These are phyloP conservation scores for Grosmannia clavigera DNA, from an alignment of 2,329 filamentous ascomycete species.

Conservation along the genomic window DNA sequence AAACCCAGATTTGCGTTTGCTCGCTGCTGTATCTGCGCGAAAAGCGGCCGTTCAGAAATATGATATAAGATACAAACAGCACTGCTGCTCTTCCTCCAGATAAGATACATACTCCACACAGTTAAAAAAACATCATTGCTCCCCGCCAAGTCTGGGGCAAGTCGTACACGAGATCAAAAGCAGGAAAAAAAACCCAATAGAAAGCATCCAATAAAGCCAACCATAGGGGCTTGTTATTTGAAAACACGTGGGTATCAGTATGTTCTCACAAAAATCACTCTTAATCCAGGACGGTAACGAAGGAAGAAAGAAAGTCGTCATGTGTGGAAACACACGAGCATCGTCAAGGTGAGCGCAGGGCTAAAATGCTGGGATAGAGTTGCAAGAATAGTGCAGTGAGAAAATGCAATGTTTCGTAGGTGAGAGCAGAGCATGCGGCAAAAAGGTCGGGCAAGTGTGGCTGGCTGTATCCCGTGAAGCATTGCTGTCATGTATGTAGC, in stretches of 20 bases:
- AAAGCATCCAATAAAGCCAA: not conserved
- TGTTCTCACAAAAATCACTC: not conserved
- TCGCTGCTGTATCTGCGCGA: not conserved
- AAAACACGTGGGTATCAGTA: conserved; percentile 1
- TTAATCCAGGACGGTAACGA: not conserved
- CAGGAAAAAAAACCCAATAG: not conserved
- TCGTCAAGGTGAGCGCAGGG: not conserved
- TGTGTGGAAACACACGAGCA: not conserved
- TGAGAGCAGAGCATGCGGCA: too few relatives aligned
- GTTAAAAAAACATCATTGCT: not conserved
- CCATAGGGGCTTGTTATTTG: not conserved
- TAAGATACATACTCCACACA: not conserved
- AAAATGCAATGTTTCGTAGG: not conserved
- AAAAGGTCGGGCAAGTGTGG: not conserved
- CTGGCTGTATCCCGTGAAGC: not conserved
- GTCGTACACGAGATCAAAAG: not conserved
- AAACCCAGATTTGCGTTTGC: not conserved
- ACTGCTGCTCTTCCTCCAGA: not conserved
- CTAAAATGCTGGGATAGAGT: not conserved
- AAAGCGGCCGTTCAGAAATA: not conserved
- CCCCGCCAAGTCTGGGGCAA: not conserved
- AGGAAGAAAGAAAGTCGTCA: not conserved
- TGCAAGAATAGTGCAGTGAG: not conserved
- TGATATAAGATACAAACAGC: not conserved
- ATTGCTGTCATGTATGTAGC: not conserved